Evolutionary conservation across 2,329 filamentous ascomycete genomes (phyloP).

Genomic region (Raffaelea albimanens): DNA sequence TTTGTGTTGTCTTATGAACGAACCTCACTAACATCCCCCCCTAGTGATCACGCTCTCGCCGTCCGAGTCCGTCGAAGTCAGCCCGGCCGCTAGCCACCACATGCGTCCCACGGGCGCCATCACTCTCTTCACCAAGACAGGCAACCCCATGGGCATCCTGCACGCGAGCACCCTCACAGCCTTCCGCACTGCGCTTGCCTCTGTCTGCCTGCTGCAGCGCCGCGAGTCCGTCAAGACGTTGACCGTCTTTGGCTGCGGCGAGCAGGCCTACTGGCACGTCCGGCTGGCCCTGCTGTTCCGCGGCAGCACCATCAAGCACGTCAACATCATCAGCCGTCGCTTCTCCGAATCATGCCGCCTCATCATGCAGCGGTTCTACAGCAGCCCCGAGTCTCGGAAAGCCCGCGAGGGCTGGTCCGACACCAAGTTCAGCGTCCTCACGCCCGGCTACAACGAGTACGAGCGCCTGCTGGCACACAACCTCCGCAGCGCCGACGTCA

Average conservation of each 20-base stretch:
- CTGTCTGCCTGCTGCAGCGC: slow-evolving; percentile 53
- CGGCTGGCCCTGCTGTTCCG: slow-evolving; percentile 71
- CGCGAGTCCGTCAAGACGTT: slow-evolving; percentile 65
- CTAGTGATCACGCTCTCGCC: slow-evolving; percentile 56
- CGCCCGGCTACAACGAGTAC: slow-evolving; percentile 61
- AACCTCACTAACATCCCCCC: neutral
- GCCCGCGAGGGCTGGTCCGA: slow-evolving; percentile 51
- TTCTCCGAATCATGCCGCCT: slow-evolving; percentile 49
- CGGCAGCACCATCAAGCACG: slow-evolving; percentile 59
- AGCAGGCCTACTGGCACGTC: slow-evolving; percentile 92
- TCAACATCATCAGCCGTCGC: slow-evolving; percentile 74
- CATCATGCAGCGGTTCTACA: slow-evolving; percentile 43
- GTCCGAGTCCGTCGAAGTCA: slow-evolving; percentile 17
- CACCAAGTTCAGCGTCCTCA: slow-evolving; percentile 60
- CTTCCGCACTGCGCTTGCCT: slow-evolving; percentile 69
- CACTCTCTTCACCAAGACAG: slow-evolving; percentile 56
- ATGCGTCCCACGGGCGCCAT: slow-evolving; percentile 53
- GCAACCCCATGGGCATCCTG: slow-evolving; percentile 56
- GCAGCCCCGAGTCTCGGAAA: slow-evolving; percentile 34
- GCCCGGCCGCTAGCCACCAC: slow-evolving; percentile 12
- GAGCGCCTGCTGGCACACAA: slow-evolving; percentile 59
- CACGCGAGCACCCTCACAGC: slow-evolving; percentile 68
- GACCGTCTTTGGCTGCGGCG: slow-evolving; percentile 77
- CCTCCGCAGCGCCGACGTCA: slow-evolving; percentile 63
- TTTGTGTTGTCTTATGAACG: too few species aligned